Evolutionary conservation across 805 yeast genomes (phyloP).

Genomic region (Jamesozyma gamospora): DNA sequence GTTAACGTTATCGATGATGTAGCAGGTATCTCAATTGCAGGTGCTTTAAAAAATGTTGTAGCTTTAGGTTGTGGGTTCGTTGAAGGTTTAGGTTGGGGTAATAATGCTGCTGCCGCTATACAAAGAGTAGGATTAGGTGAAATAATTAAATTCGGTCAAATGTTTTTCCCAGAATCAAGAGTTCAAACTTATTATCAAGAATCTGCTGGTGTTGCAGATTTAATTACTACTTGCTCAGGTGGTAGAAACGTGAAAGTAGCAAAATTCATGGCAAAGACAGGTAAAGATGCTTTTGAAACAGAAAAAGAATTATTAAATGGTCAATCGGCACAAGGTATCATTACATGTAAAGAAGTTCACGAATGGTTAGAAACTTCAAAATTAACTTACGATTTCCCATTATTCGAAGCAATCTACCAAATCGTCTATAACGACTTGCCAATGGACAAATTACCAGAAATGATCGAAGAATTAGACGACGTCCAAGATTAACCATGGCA

Average conservation of each 20-base stretch:
- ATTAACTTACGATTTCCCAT: constrained; percentile 61
- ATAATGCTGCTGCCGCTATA: constrained; percentile 94
- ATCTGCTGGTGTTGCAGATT: constrained; percentile 95
- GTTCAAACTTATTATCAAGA: constrained; percentile 83
- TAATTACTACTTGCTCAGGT: constrained; percentile 95
- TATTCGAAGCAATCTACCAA: constrained; percentile 57
- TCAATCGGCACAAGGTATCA: constrained; percentile 92
- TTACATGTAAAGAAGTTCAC: constrained; percentile 85
- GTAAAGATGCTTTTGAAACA: constrained; percentile 66
- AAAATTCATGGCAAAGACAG: constrained; percentile 69
- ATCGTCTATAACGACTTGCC: constrained; percentile 68
- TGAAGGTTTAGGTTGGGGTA: constrained; percentile 98
- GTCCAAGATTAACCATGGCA: constrained; percentile 4
- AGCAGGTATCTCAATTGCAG: constrained; percentile 92
- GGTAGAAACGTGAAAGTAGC: constrained; percentile 95
- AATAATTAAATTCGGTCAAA: constrained; percentile 74
- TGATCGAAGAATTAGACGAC: constrained; percentile 41
- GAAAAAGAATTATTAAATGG: constrained; percentile 86
- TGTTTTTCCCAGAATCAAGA: constrained; percentile 66
- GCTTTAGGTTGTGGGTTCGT: constrained; percentile 97
- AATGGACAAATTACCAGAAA: constrained; percentile 64
- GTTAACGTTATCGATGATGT: constrained; percentile 87
- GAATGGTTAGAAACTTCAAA: constrained; percentile 50
- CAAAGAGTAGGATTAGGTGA: constrained; percentile 93
- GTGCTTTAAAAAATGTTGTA: constrained; percentile 93